Percentiles rank a stretch among this genome's conserved stretches.
These are phyloP conservation scores for Botrytis medusae DNA, from an alignment of 2,329 filamentous ascomycete genomes.

Conservation along the genomic window DNA sequence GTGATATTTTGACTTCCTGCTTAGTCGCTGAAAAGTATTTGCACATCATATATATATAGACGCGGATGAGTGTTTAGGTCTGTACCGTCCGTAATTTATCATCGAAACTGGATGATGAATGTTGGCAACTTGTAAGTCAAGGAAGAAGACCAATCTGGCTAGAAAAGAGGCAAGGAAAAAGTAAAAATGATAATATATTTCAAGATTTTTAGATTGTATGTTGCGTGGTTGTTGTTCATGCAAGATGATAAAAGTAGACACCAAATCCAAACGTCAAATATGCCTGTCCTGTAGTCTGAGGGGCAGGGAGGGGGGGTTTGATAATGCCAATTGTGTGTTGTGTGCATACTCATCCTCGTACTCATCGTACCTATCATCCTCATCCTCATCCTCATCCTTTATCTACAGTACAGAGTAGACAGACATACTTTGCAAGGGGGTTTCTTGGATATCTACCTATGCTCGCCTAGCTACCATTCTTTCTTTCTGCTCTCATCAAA, in stretches of 20 bases:
- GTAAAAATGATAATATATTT: not conserved
- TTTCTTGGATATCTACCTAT: not conserved
- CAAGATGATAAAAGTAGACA: conserved; percentile 4
- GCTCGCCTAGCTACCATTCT: not conserved
- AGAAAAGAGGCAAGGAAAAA: conserved; percentile 1
- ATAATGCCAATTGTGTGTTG: not conserved
- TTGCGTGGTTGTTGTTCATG: conserved; percentile 4
- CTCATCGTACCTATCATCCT: no score
- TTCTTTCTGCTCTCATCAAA: not conserved
- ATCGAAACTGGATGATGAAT: not conserved
- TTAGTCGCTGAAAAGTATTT: not conserved
- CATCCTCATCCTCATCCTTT: not conserved
- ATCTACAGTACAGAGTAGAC: not conserved
- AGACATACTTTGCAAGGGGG: not conserved
- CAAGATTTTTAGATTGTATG: not conserved
- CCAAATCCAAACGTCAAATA: not conserved
- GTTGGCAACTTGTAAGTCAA: not conserved
- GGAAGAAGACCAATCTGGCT: not conserved
- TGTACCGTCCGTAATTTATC: not conserved
- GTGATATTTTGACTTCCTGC: conserved; percentile 8
- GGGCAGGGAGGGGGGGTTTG: not conserved
- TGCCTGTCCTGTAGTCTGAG: not conserved
- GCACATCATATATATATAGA: not conserved
- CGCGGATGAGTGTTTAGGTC: not conserved
- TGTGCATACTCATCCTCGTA: not conserved